Percentiles rank a stretch among this genome's conserved stretches.
These are phyloP conservation scores for Solanum pennellii DNA, from an alignment of 257 asterid genomes.

Conservation along the genomic window DNA sequence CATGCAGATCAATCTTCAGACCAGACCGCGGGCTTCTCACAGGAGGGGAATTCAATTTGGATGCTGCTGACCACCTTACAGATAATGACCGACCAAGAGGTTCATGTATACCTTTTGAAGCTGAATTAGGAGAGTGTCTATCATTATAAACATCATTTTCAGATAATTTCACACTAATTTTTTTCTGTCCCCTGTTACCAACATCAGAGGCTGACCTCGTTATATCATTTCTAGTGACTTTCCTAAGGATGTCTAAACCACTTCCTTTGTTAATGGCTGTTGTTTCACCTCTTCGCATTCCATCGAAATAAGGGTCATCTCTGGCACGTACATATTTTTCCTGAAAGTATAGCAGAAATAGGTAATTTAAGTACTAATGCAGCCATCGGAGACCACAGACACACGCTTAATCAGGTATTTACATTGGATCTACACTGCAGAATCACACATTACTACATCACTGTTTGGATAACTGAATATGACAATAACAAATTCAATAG, in stretches of 20 bases:
- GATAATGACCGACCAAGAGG: constrained; percentile 46
- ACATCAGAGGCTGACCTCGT: constrained; percentile 42
- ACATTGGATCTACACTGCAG: not conserved
- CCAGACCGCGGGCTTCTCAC: constrained; percentile 18
- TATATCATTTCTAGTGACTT: constrained; percentile 7
- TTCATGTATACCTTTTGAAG: constrained; percentile 39
- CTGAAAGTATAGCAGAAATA: not conserved
- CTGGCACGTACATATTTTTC: constrained; percentile 41
- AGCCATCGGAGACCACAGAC: not conserved
- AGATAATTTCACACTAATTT: not conserved
- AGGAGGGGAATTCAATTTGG: constrained; percentile 26
- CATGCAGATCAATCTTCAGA: constrained; percentile 10
- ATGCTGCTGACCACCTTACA: constrained; percentile 47
- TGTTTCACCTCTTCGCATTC: constrained; percentile 66
- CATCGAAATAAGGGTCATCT: constrained; percentile 51
- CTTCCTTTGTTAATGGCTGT: constrained; percentile 20
- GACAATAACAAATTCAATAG: not conserved
- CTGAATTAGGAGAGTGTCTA: constrained; percentile 23
- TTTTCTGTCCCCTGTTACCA: constrained; percentile 28
- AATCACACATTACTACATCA: not conserved
- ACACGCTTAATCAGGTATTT: not conserved
- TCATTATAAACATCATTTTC: constrained; percentile 10
- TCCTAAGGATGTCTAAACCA: constrained; percentile 27
- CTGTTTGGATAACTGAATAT: not conserved
- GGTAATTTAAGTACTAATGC: not conserved